Evolutionary conservation across 208 protist genomes (phyloP).

Genomic region (Acanthamoeba divionensis): DNA sequence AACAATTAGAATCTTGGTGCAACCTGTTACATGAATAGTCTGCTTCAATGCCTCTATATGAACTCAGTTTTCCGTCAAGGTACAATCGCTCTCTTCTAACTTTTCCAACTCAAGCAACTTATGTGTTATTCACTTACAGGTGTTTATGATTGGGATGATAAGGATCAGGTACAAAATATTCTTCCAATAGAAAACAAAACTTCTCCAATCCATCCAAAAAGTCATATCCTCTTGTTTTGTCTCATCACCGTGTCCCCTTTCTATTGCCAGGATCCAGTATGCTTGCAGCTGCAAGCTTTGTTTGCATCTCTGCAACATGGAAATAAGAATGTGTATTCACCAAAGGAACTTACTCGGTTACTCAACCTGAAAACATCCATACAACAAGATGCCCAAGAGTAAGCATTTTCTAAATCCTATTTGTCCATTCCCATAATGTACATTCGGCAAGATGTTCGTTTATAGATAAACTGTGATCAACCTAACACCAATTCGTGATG

Average conservation of each 20-base stretch:
- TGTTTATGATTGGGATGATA: background rate
- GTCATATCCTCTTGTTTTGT: no score
- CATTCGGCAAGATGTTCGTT: no score
- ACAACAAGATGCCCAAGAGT: conserved; percentile 55
- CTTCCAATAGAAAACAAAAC: no score
- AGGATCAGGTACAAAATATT: background rate
- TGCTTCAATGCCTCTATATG: conserved; percentile 48
- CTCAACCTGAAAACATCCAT: conserved; percentile 49
- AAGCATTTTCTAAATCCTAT: no score
- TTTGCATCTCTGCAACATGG: conserved; percentile 27
- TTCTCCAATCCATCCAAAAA: no score
- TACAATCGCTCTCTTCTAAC: no score
- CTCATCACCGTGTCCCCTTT: no score
- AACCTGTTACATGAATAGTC: conserved; percentile 53
- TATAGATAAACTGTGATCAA: no score
- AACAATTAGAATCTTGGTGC: conserved; percentile 53
- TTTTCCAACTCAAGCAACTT: no score
- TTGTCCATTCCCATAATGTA: no score
- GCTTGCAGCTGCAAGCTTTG: conserved; percentile 13
- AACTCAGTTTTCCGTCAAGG: conserved; percentile 45
- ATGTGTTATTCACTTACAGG: background rate
- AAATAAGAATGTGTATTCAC: background rate
- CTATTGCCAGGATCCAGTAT: background rate
- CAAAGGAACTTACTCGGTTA: background rate
- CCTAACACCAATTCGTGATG: no score